Evolutionary conservation across 306 rosid genomes (phyloP).

Genomic region (Prunus mira): DNA sequence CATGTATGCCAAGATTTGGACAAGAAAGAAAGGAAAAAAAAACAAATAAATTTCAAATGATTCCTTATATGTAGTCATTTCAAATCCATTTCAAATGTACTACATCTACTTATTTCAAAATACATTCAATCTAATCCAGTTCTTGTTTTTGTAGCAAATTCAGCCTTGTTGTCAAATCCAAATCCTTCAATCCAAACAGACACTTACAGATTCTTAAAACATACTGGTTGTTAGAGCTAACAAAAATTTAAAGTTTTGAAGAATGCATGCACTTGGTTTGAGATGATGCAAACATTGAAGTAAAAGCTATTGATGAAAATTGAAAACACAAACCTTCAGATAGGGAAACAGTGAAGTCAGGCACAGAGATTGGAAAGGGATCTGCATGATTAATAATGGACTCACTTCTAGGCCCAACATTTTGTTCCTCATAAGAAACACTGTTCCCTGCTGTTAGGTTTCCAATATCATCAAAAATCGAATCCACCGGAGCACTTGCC

Average conservation of each 20-base stretch:
- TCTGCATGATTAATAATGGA: slow-evolving; percentile 18
- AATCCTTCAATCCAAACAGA: too few species aligned
- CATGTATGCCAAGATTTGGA: too few species aligned
- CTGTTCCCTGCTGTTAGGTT: slow-evolving; percentile 6
- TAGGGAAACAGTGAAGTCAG: slow-evolving; percentile 16
- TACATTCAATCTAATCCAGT: too few species aligned
- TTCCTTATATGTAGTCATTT: too few species aligned
- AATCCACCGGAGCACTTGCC: slow-evolving; percentile 12
- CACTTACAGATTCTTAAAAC: neutral
- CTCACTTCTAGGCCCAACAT: neutral
- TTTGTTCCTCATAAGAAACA: slow-evolving; percentile 1
- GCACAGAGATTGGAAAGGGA: slow-evolving; percentile 26
- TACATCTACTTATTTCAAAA: too few species aligned
- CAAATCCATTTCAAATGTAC: too few species aligned
- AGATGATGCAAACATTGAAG: neutral
- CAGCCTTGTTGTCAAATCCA: too few species aligned
- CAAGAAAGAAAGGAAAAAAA: too few species aligned
- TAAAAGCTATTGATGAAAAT: neutral
- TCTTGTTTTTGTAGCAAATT: too few species aligned
- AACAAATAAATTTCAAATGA: too few species aligned
- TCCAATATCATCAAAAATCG: slow-evolving; percentile 27
- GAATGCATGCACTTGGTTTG: neutral
- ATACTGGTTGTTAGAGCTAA: neutral
- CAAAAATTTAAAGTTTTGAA: neutral
- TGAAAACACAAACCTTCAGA: slow-evolving; percentile 29